Base-by-base conservation (phyloP, 805 yeast genomes). In the Candida oleophila region DNA sequence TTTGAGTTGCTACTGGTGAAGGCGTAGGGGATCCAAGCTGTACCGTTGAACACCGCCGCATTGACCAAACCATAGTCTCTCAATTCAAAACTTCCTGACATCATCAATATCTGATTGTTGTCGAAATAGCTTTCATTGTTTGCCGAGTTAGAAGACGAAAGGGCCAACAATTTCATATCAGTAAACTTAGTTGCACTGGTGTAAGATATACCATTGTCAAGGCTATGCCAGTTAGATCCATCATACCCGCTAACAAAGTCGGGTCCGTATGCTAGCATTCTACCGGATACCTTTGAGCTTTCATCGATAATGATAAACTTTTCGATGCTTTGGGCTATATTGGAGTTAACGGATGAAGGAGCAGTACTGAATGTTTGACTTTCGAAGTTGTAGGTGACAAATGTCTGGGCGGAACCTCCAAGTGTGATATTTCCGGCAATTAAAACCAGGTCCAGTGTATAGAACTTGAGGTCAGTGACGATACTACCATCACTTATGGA, bases 31-130 rank as follows among this genome's bases (percentile, higher is more conserved):
- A 66, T 56, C 96, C 96, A 89, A 5, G 54, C 42, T 0, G 68
- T 52, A 1, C 95, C 90, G 57, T 88, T 81, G 64, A 63, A 88
- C 22, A 79, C 64, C 0, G 91, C 92, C 22, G 81, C 72, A 35
- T 82, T 78, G 2, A 78, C 81, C 21, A 65, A 58, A 0, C 91
- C 94, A 56, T 76, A 81, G 2, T 61, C 61, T 2, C 64, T 53
- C 35, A 86, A 57, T 3, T 64, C 58, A 39, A 87, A 68, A 22
- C 60, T 52, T 33, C 96, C 96, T 2, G 86, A 66, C 2, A 84
- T 76, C 21, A 83, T 55, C 20, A 89, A 61, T 0, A 81, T 61
- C 43, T 75, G 66, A 38, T 70, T 62, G n/a, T 69, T 59, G 46
- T 71, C 66, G 46, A 78, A 76, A 40, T 65, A 78, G 1, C 66